Evolutionary conservation across 2,329 filamentous ascomycete genomes (phyloP), one percentile per base, ranked within the genome.

Genomic region (Aspergillus transmontanensis): DNA sequence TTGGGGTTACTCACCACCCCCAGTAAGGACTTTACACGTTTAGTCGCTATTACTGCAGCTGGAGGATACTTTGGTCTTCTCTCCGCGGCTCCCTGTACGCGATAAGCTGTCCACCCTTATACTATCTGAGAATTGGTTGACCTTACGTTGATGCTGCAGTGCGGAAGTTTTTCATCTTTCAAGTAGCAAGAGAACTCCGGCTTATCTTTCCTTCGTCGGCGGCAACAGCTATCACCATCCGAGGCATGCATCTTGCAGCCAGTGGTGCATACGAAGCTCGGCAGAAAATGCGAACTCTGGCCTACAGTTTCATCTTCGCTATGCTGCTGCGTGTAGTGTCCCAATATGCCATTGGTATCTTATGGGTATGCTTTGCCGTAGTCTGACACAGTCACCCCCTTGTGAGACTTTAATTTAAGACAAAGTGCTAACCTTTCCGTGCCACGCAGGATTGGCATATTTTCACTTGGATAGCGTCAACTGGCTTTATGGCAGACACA

Each of bases 341-440:
- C 11, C 59, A 61, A 34, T 61, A 61, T 21, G 59, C 59, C n/a
- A 57, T 55, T 26, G 59, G 59, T 23, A 26, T 61, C 12, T 32
- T 61, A 26, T 61, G 53, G 51, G 59, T 60, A 57, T 21, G 41
- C 26, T 10, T 46, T 11, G 43, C 4, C 9, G 19, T 32, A 10
- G 16, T 10, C 6, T n/a, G 6, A 41, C 6, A 16, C 12, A n/a
- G 19, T 41, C 6, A 9, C 16, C 34, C 39, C 3, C 10, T 41
- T 10, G 3, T 41, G 6, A 14, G 39, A 19, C 7, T n/a, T 9
- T 19, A 41, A 19, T n/a, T 9, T 9, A n/a, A 10, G 39, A 9
- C 14, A 10, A 32, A 34, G 10, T 34, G 4, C 36, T 23, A 12
- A 23, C 19, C 16, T 21, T 5, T n/a, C 11, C 7, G 0, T n/a